A percentile compares a stretch with the other conserved stretches of the same genome.
These are phyloP conservation scores for Zelonia costaricensis DNA, from an alignment of 208 protist species.

Conservation along the genomic window DNA sequence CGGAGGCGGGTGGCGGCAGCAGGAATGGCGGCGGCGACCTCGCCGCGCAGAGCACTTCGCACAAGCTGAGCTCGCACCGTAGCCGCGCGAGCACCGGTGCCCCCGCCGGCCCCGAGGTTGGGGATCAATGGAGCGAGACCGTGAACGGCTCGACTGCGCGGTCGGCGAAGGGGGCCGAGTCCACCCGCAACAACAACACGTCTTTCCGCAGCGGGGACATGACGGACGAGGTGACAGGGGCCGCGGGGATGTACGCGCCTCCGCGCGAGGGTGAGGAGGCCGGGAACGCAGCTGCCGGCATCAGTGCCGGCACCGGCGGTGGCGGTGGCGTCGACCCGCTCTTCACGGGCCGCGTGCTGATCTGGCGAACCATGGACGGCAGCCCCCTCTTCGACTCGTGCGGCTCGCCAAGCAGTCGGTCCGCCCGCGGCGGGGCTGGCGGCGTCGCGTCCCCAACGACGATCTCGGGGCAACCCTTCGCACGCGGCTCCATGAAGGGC, in stretches of 20 bases:
- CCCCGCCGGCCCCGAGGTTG: too few species aligned
- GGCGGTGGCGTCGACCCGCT: constrained; percentile 9
- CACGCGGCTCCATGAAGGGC: too few species aligned
- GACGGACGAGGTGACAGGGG: neutral
- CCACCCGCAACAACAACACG: too few species aligned
- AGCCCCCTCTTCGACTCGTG: constrained; percentile 26
- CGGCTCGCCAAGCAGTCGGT: neutral
- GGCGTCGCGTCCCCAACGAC: constrained; percentile 2
- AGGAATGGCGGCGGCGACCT: neutral
- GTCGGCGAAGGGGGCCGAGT: constrained; percentile 1
- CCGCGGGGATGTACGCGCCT: too few species aligned
- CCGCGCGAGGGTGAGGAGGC: too few species aligned
- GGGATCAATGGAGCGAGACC: neutral
- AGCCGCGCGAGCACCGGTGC: too few species aligned
- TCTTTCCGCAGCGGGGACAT: neutral
- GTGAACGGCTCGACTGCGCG: neutral
- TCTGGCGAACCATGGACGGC: constrained; percentile 34
- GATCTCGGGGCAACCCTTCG: too few species aligned
- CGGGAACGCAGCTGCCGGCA: neutral
- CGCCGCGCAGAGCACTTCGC: too few species aligned
- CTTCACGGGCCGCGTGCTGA: constrained; percentile 38
- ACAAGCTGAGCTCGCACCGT: too few species aligned
- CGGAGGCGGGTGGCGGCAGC: too few species aligned
- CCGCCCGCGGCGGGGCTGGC: neutral
- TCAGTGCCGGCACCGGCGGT: neutral